Base-by-base conservation (phyloP, 805 yeast genomes). In the Teunomyces kruisii region DNA sequence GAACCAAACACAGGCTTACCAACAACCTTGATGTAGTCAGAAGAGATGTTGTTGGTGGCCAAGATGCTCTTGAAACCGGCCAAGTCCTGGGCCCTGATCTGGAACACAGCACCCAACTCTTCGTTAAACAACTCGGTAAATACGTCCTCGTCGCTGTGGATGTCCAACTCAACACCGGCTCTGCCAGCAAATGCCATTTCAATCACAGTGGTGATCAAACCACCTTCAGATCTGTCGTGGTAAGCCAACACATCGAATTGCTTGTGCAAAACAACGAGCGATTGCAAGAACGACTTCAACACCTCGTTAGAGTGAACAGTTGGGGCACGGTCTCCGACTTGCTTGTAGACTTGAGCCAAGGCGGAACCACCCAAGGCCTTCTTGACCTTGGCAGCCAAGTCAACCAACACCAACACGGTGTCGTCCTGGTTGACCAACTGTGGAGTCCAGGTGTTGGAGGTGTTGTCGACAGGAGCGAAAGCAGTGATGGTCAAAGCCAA, bases 171-270 rank as follows among this genome's bases (percentile, higher is more conserved):
- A 46, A 91, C 62, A 52, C 99, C 99, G 43, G 82, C 79, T 72
- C 97, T 83, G 27, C 92, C 91, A 37, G 98, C 96, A 70, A 94
- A 94, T 0, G 97, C 96, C 98, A 94, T 94, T 72, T 94, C 99
- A 36, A 86, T 70, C 38, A 88, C 72, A 8, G 98, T 84, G 36
- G 86, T 83, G 47, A 91, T 71, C 60, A 92, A 74, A 62, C 99
- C 99, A 78, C 99, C 99, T 66, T 94, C 99, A 16, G 96, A 88
- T 59, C 92, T 78, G 67, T 94, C 99, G 62, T 94, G 99, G 71
- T 94, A 94, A 3, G 97, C 87, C 61, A 84, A 75, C 10, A 94
- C 91, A 41, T 79, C 75, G 35, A 78, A 70, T 29, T 63, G 53
- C 56, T 79, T 75, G 63, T 94, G 99, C 58, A 94, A 75, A n/a